Base-by-base conservation (phyloP, 345 rosid genomes). In the Aegle marmelos region DNA sequence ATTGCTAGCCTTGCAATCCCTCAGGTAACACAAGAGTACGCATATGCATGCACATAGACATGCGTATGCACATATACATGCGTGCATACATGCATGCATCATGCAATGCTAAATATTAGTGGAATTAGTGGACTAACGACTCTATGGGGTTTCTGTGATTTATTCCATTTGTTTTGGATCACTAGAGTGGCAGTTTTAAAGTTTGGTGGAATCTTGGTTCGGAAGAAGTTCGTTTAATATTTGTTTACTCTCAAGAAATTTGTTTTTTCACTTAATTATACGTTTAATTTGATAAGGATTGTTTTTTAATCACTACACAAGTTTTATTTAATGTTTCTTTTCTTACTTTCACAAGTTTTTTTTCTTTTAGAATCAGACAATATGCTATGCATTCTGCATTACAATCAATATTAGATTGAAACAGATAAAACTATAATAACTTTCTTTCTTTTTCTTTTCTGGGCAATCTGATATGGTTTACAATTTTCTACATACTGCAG, bases 1-100 rank as follows among this genome's bases (percentile, higher is more conserved):
- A 97, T 97, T 88, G 98, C 99, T 30, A 97, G 97, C 89, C 95
- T 97, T 41, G 98, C 99, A 10, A 97, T 97, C 72, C 99, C 99
- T 56, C 99, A 97, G 99, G 99, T 95, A 79, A 45, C 48, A n/a
- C 50, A 36, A 53, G 16, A 48, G 6, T 4, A 21, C 13, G 1
- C 19, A 39, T 28, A 60, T 41, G 30, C 53, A 73, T 73, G 56
- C 73, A n/a, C n/a, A n/a, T n/a, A n/a, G n/a, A n/a, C n/a, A n/a
- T n/a, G n/a, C n/a, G n/a, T n/a, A n/a, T n/a, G n/a, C n/a, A 50
- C 50, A 3, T 57, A 48, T 69, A 41, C 33, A 68, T 68, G 7
- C 7, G 22, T 36, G 9, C 72, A 41, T 68, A n/a, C n/a, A 37
- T 67, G 7, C 7, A 36, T 36, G 33, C 30, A 67, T 34, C 33